Conservation (phyloP, 345 rosid species). For the Populus nigra region DNA sequence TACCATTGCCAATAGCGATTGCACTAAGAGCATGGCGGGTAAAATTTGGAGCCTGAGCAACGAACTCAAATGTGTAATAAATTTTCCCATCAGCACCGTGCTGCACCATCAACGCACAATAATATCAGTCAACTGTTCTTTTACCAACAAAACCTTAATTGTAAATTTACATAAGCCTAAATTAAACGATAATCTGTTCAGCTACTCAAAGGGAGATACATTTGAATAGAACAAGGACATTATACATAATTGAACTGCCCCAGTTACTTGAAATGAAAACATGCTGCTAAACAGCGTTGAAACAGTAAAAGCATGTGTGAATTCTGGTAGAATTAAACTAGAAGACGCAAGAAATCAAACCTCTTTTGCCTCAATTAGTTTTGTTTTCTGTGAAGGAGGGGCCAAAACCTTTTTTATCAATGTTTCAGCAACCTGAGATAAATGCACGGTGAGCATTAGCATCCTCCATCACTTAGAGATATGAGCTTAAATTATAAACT, state of each 20-base stretch:
- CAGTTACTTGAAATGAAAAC: not conserved
- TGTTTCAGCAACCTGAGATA: slow-evolving; percentile 75
- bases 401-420: slow-evolving; percentile 74
- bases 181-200: not conserved
- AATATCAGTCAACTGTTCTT: not conserved
- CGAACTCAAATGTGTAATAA: slow-evolving; percentile 79
- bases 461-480: not conserved
- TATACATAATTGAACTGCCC: not conserved
- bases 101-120: slow-evolving; percentile 42
- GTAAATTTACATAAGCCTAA: not conserved
- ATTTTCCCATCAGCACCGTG: slow-evolving; percentile 73
- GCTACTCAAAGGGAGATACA: not conserved
- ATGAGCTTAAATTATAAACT: not conserved
- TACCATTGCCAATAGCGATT: slow-evolving; percentile 76
- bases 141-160: not conserved
- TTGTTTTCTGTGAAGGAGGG: slow-evolving; percentile 79
- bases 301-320: not conserved
- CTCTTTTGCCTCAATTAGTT: slow-evolving; percentile 67
- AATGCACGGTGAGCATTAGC: slow-evolving; percentile 11
- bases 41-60: slow-evolving; percentile 78
- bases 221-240: not conserved
- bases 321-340: not conserved
- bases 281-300: not conserved
- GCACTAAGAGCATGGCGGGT: slow-evolving; percentile 83
- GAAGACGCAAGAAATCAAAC: slow-evolving; percentile 31